These are phyloP conservation scores for Pythium aquatile DNA, from an alignment of 352 stramenopile genomes.

Conservation along the genomic window DNA sequence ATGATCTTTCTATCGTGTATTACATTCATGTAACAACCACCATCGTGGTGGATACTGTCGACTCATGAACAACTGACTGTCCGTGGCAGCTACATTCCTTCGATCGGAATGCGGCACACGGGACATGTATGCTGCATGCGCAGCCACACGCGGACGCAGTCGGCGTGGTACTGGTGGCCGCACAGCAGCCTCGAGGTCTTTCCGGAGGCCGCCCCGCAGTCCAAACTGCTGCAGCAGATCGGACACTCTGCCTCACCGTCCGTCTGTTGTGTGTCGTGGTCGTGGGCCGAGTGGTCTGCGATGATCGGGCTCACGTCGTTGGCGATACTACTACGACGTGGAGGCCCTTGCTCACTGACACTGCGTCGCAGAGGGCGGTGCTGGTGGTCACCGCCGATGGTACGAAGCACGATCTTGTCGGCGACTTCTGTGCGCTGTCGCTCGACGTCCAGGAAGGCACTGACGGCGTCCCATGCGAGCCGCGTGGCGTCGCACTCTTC, in stretches of 20 bases:
- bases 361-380: conserved; percentile 17
- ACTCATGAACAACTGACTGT: neutral
- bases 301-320: conserved; percentile 10
- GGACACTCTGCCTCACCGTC: conserved; percentile 55
- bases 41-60: neutral
- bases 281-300: neutral
- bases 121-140: conserved; percentile 69
- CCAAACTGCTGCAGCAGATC: conserved; percentile 59
- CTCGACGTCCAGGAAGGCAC: conserved; percentile 48
- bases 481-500: conserved; percentile 40
- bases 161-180: conserved; percentile 61
- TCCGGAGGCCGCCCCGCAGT: conserved; percentile 24
- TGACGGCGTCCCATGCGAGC: conserved; percentile 36
- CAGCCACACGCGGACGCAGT: conserved; percentile 70
- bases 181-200: conserved; percentile 54
- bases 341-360: conserved; percentile 15
- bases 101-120: conserved; percentile 49
- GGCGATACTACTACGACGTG: conserved; percentile 12
- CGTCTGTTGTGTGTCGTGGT: conserved; percentile 3
- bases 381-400: conserved; percentile 7
- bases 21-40: neutral
- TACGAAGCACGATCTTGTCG: conserved; percentile 27
- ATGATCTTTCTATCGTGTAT: too few relatives aligned
- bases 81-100: conserved; percentile 14
- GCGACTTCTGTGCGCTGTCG: conserved; percentile 27